Conservation (phyloP, 148 eudicot genomes). For the Dianthus caryophyllus region DNA sequence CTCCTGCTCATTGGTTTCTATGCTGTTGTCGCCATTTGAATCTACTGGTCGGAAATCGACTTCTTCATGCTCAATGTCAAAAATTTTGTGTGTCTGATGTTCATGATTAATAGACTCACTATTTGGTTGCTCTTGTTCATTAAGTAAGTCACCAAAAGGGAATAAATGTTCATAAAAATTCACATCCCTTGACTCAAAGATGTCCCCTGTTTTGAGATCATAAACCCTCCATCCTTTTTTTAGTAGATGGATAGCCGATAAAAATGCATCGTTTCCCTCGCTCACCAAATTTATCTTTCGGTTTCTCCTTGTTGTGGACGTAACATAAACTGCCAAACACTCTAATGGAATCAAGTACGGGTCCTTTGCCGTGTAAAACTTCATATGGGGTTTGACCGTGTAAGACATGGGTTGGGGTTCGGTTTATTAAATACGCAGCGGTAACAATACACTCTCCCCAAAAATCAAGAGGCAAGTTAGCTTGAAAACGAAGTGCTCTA, state of each 20-base stretch:
- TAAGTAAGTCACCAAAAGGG: neutral
- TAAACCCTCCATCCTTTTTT: too few species aligned
- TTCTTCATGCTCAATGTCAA: too few species aligned
- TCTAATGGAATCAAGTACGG: neutral
- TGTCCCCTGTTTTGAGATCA: too few species aligned
- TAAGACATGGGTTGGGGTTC: neutral
- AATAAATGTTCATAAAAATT: neutral
- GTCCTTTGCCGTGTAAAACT: neutral
- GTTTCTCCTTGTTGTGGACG: too few species aligned
- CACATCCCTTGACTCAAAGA: constrained; percentile 12
- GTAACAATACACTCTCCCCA: too few species aligned
- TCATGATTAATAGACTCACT: neutral
- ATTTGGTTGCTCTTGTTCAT: too few species aligned
- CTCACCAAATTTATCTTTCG: too few species aligned
- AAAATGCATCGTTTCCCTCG: neutral
- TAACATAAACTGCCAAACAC: neutral
- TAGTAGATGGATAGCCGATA: constrained; percentile 14
- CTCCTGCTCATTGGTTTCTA: neutral
- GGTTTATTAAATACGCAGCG: neutral
- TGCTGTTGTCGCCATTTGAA: neutral
- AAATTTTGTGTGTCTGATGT: neutral
- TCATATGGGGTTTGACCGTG: constrained; percentile 7
- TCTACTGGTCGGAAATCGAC: neutral
- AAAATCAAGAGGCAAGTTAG: too few species aligned
- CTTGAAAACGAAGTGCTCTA: too few species aligned